Evolutionary conservation across 2,329 filamentous ascomycete genomes (phyloP).

Genomic region (Phaeoacremonium minimum): DNA sequence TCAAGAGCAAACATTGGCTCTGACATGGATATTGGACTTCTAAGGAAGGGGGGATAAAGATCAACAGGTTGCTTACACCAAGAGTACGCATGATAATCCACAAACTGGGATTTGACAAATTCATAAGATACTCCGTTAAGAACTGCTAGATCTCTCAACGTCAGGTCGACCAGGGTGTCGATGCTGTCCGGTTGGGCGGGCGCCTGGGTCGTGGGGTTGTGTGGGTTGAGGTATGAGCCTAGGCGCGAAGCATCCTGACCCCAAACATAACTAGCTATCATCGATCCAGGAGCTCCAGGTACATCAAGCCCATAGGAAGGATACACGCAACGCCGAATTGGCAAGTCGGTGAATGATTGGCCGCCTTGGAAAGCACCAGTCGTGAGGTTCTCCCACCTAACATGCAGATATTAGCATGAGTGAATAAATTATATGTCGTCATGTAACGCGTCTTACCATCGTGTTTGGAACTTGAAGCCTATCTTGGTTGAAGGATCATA

Average conservation of each 20-base stretch:
- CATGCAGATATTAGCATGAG: neutral
- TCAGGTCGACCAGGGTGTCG: constrained; percentile 13
- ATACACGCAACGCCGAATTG: constrained; percentile 24
- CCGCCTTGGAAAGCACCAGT: constrained; percentile 16
- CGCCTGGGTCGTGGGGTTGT: constrained; percentile 10
- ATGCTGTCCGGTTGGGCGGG: constrained; percentile 10
- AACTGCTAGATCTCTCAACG: constrained; percentile 12
- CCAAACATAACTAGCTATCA: constrained; percentile 19
- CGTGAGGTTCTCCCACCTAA: constrained; percentile 14
- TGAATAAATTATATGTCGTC: too few relatives aligned
- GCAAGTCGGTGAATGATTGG: constrained; percentile 21
- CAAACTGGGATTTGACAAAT: constrained; percentile 11
- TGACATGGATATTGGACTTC: too few relatives aligned
- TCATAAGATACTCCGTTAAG: constrained; percentile 15
- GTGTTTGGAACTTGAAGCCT: constrained; percentile 19
- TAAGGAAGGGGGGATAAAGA: too few relatives aligned
- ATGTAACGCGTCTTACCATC: constrained; percentile 19
- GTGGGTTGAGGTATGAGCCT: constrained; percentile 15
- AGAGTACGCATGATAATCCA: constrained; percentile 13
- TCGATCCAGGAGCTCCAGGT: constrained; percentile 13
- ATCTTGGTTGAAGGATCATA: constrained; percentile 24
- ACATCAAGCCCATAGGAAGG: constrained; percentile 22
- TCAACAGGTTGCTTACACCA: too few relatives aligned
- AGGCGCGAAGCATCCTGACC: constrained; percentile 17
- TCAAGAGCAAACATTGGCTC: too few relatives aligned